Evolutionary conservation across 352 stramenopile species (phyloP), one percentile per base, ranked within the genome.

Genomic region (Hyaloperonospora brassicae): DNA sequence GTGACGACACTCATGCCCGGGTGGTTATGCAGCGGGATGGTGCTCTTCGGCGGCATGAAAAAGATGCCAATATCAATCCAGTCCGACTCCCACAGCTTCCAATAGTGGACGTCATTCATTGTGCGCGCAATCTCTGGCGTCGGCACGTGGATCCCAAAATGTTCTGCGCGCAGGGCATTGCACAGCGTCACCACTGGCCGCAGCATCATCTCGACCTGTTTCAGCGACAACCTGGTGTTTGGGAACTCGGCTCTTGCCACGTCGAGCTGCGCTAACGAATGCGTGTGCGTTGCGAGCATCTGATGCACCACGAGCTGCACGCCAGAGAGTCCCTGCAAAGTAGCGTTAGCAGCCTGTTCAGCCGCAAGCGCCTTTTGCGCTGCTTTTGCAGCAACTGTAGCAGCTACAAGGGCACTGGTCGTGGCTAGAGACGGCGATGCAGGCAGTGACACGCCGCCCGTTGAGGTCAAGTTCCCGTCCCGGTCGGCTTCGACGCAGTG

Each of bases 31-130:
- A 92, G 63, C 2, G 82, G 82, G 38, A 92, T 92, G 38, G 76
- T 60, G 40, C 77, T 70, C 34, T 84, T 79, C 2, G 82, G 82
- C 7, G 82, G 82, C 73, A 92, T 85, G 49, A 92, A 89, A 51
- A 92, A 92, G 39, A 92, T 90, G 23, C 82, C 82, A 55, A 92
- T 86, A 60, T 87, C 79, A 45, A 92, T 89, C 13, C 69, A 85
- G 47, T 92, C 82, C 2, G 73, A 86, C 46, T 92, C 79, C 79
- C 78, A 92, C 2, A 92, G 68, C 60, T 89, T 92, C 76, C 79
- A 89, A 52, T 92, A 92, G 59, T 90, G 81, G 21, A 92, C 78
- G 48, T 89, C 77, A 21, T 58, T 82, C 76, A 89, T 89, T 8
- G 75, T 87, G 35, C 48, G 48, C 21, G 79, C 79, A 59, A 89